These are phyloP conservation scores for Leccinum sublutescens DNA, from an alignment of 768 basidiomycete species.

Conservation along the genomic window DNA sequence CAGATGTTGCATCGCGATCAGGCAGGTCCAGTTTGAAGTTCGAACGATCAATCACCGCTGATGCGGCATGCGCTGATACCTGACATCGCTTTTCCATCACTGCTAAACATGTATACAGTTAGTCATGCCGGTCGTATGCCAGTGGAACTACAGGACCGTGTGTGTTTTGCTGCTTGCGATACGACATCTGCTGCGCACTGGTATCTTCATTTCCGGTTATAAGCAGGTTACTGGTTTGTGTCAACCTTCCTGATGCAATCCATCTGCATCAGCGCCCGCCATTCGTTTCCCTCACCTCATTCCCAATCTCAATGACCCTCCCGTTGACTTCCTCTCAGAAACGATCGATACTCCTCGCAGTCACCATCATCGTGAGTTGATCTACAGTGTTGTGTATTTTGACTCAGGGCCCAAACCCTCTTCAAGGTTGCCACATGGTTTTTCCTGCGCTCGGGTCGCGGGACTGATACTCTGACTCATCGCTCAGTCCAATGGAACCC, in stretches of 20 bases:
- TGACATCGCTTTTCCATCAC: background rate
- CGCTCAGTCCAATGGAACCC: slow-evolving; percentile 2
- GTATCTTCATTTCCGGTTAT: background rate
- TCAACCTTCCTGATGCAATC: background rate
- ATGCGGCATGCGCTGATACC: background rate
- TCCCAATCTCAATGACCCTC: slow-evolving; percentile 17
- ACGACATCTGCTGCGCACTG: background rate
- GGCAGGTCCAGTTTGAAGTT: background rate
- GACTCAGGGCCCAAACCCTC: background rate
- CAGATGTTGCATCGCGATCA: background rate
- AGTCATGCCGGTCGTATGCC: background rate
- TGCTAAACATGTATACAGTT: background rate
- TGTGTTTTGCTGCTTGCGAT: background rate
- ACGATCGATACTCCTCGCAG: slow-evolving; percentile 28
- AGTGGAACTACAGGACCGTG: background rate
- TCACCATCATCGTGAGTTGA: slow-evolving; percentile 24
- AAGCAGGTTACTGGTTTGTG: background rate
- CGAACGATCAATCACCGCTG: background rate
- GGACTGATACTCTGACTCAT: background rate
- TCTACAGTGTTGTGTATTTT: too few species aligned
- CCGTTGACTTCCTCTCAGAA: slow-evolving; percentile 31
- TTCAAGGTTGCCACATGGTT: slow-evolving; percentile 22
- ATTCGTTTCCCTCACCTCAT: background rate
- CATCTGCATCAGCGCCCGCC: background rate
- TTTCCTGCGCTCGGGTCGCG: slow-evolving; percentile 13